phyloP scores from a whole-genome alignment of 2,329 filamentous ascomycete genomes.

The Raffaelea arxii region DNA sequence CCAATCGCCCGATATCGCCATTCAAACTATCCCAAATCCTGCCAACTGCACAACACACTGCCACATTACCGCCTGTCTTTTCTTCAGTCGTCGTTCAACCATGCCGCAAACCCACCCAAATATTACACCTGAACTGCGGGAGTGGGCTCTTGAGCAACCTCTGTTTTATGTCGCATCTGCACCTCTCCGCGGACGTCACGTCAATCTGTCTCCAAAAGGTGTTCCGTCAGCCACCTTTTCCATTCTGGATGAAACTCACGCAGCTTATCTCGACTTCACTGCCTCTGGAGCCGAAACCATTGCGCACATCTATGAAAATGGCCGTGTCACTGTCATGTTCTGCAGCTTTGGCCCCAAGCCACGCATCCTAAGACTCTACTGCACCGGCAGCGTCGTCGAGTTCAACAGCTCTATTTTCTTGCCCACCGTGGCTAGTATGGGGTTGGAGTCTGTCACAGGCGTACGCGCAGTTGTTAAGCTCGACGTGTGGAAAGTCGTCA shows the following conservation, averaged over 20 bases:
- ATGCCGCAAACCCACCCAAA: background rate
- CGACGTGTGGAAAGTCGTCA: conserved; percentile 56
- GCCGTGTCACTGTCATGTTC: conserved; percentile 6
- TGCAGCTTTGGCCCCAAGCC: conserved; percentile 49
- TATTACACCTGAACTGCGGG: conserved; percentile 43
- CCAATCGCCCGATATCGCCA: no score
- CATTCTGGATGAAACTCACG: conserved; percentile 46
- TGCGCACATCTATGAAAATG: conserved; percentile 40
- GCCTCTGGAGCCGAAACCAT: conserved; percentile 71
- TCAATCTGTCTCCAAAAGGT: conserved; percentile 73
- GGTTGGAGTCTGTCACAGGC: conserved; percentile 28
- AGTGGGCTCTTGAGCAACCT: conserved; percentile 58
- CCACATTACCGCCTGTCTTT: no score
- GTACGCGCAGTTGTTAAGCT: conserved; percentile 52
- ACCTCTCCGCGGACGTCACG: conserved; percentile 54
- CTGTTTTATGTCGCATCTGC: conserved; percentile 71
- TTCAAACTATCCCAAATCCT: no score
- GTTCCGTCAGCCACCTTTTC: conserved; percentile 52
- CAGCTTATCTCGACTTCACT: conserved; percentile 63
- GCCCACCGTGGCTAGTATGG: conserved; percentile 33
- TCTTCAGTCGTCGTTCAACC: background rate
- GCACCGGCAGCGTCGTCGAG: conserved; percentile 49
- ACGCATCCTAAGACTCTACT: conserved; percentile 56
- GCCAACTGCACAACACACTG: no score
- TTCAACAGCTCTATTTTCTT: conserved; percentile 40